Conservation (phyloP, 441 rosid genomes). For the Erysimum cheiri region DNA sequence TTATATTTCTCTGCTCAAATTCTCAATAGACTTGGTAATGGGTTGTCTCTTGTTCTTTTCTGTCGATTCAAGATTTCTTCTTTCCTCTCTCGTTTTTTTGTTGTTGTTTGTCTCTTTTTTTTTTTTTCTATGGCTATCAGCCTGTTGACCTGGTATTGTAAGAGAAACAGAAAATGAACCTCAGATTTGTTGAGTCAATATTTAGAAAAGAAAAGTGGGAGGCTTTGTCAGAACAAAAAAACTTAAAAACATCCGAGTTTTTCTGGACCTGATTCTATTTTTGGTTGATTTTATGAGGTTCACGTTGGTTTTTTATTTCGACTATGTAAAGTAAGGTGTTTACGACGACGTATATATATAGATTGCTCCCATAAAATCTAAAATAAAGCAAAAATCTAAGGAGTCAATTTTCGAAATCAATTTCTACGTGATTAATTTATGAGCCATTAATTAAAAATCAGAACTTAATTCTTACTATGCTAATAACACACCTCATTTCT, state of each 20-base stretch:
- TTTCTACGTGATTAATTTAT: neutral
- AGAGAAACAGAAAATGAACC: slow-evolving; percentile 40
- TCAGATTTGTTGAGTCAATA: slow-evolving; percentile 35
- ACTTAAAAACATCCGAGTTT: slow-evolving; percentile 14
- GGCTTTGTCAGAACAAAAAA: slow-evolving; percentile 31
- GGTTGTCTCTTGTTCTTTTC: slow-evolving; percentile 26
- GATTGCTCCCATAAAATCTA: neutral
- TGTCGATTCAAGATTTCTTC: slow-evolving; percentile 1
- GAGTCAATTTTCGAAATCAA: neutral
- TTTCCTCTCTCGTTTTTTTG: neutral
- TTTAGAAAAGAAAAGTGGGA: slow-evolving; percentile 40
- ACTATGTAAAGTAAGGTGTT: slow-evolving; percentile 12
- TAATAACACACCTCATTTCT: too few species aligned
- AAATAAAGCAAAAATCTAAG: neutral
- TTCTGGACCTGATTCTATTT: slow-evolving; percentile 37
- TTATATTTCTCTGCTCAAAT: neutral
- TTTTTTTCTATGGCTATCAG: slow-evolving; percentile 16
- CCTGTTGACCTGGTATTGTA: slow-evolving; percentile 27
- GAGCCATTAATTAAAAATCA: neutral
- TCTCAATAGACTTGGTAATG: slow-evolving; percentile 19
- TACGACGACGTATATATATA: slow-evolving; percentile 21
- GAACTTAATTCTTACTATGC: too few species aligned
- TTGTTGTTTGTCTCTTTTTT: slow-evolving; percentile 6
- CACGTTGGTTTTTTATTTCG: slow-evolving; percentile 4
- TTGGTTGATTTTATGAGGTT: slow-evolving; percentile 25